phyloP scores from a whole-genome alignment of 805 yeast species.

The Candida anglica region DNA sequence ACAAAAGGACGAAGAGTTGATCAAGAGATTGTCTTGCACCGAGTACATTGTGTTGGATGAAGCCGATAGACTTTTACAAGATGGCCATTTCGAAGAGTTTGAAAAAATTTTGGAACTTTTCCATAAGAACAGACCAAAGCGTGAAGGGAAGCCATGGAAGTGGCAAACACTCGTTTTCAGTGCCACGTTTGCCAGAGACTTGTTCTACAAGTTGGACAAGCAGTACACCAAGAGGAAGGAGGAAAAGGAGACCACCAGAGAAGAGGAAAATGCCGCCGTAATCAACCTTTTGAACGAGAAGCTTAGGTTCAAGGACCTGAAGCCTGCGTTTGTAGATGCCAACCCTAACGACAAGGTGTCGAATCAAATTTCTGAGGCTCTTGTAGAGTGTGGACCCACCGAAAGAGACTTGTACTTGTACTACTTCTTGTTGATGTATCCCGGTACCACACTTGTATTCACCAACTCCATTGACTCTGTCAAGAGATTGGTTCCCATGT shows the following conservation, averaged over 20 bases:
- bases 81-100: slow-evolving; percentile 93
- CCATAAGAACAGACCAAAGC: slow-evolving; percentile 43
- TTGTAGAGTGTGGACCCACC: slow-evolving; percentile 85
- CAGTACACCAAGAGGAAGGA: slow-evolving; percentile 19
- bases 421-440: slow-evolving; percentile 80
- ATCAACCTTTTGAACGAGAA: slow-evolving; percentile 62
- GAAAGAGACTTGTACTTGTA: slow-evolving; percentile 90
- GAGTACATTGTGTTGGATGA: slow-evolving; percentile 77
- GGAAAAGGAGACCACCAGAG: slow-evolving; percentile 22
- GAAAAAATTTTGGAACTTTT: slow-evolving; percentile 71
- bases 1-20: slow-evolving; percentile 52
- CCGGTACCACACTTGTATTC: slow-evolving; percentile 86
- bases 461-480: slow-evolving; percentile 96
- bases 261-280: slow-evolving; percentile 54
- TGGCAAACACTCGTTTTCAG: slow-evolving; percentile 91
- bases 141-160: slow-evolving; percentile 31
- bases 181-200: slow-evolving; percentile 84
- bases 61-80: slow-evolving; percentile 92
- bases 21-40: slow-evolving; percentile 39
- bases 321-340: slow-evolving; percentile 74
- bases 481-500: slow-evolving; percentile 73
- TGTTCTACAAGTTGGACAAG: slow-evolving; percentile 69
- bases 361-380: slow-evolving; percentile 70
- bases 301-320: slow-evolving; percentile 61
- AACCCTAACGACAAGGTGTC: slow-evolving; percentile 84